phyloP scores from a whole-genome alignment of 1,284 basidiomycete genomes.

The Trichosporon inkin region DNA sequence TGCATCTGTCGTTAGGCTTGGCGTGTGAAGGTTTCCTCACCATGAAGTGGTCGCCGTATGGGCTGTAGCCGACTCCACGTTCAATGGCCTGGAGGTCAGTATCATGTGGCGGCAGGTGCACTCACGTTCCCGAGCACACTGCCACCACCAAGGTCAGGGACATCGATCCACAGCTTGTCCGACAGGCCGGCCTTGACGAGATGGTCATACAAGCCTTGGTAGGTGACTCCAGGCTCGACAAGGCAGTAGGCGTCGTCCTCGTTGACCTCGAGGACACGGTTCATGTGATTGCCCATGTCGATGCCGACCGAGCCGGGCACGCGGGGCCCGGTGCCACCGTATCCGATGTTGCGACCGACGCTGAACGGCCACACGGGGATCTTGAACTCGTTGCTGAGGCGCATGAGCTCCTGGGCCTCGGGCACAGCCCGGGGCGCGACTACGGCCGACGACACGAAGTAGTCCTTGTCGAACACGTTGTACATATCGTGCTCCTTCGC shows the following conservation, averaged over 20 bases:
- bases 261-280: slow-evolving; percentile 16
- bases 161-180: slow-evolving; percentile 17
- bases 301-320: slow-evolving; percentile 13
- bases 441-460: slow-evolving; percentile 15
- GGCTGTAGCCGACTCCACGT: slow-evolving; percentile 15
- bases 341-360: slow-evolving; percentile 13
- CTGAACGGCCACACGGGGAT: slow-evolving; percentile 15
- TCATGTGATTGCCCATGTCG: slow-evolving; percentile 15
- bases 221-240: slow-evolving; percentile 16
- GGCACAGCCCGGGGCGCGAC: slow-evolving; percentile 11
- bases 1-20: slow-evolving; percentile 4
- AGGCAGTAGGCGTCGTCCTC: slow-evolving; percentile 16
- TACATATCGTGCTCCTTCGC: slow-evolving; percentile 20
- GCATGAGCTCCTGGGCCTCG: slow-evolving; percentile 13
- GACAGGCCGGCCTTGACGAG: slow-evolving; percentile 1
- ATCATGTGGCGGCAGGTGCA: no score
- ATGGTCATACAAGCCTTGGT: slow-evolving; percentile 15
- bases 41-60: slow-evolving; percentile 17
- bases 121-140: slow-evolving; percentile 13
- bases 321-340: slow-evolving; percentile 13
- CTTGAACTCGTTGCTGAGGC: slow-evolving; percentile 14
- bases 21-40: no score
- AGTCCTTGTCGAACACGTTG: slow-evolving; percentile 17
- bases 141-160: slow-evolving; percentile 16
- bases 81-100: not conserved